Conservation (phyloP, 2,329 filamentous ascomycete genomes). For the Penicillium sp. region DNA sequence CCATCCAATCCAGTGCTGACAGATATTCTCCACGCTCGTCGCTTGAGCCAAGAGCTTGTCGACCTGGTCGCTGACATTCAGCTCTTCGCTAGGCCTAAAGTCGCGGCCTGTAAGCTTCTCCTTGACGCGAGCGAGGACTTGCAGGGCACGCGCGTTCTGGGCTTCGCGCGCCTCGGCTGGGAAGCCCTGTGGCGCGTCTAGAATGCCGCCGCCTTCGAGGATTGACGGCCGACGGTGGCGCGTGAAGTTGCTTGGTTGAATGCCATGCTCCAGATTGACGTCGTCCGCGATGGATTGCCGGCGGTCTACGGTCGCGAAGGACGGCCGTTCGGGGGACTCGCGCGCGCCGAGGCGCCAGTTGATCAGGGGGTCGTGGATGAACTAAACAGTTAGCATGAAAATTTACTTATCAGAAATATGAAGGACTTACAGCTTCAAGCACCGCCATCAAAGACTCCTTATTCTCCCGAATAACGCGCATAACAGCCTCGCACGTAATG, state of each 20-base stretch:
- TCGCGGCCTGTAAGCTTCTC: slow-evolving; percentile 94
- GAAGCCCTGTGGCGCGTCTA: slow-evolving; percentile 39
- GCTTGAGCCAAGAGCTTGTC: slow-evolving; percentile 93
- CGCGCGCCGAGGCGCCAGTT: slow-evolving; percentile 81
- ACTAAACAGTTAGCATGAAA: slow-evolving; percentile 51
- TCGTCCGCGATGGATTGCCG: slow-evolving; percentile 56
- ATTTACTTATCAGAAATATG: neutral
- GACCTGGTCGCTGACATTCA: slow-evolving; percentile 82
- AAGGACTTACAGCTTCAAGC: slow-evolving; percentile 80
- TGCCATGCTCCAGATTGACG: slow-evolving; percentile 47
- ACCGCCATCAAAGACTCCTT: slow-evolving; percentile 99
- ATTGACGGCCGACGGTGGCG: slow-evolving; percentile 66
- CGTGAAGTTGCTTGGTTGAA: slow-evolving; percentile 62
- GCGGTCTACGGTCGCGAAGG: slow-evolving; percentile 56
- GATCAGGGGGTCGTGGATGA: slow-evolving; percentile 98
- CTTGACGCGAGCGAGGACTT: slow-evolving; percentile 85
- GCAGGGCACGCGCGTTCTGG: slow-evolving; percentile 87
- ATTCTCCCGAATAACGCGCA: slow-evolving; percentile 93
- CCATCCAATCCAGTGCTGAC: slow-evolving; percentile 99
- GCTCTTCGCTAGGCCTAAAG: slow-evolving; percentile 80
- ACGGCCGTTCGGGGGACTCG: slow-evolving; percentile 57
- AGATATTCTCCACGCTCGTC: slow-evolving; percentile 94
- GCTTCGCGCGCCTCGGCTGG: slow-evolving; percentile 60
- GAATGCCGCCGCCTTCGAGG: slow-evolving; percentile 53
- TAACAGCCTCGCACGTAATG: slow-evolving; percentile 96